Conservation (phyloP, 192 early-diverging fungal species). For the Rhizophagus sp. region DNA sequence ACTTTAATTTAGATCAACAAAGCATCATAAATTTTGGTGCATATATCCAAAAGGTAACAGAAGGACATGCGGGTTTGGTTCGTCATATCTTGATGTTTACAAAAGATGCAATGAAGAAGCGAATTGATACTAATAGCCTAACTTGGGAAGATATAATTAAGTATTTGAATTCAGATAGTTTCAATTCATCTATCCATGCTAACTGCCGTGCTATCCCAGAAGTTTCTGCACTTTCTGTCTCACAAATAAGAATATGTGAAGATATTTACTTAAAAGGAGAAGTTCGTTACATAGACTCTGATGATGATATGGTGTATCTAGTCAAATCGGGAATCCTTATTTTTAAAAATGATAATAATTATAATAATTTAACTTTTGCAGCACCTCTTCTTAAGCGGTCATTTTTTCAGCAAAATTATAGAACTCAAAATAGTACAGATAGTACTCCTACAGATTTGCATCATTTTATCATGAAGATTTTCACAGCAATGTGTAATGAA, state of each 20-base stretch:
- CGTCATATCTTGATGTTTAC: background rate
- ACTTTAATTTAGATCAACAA: background rate
- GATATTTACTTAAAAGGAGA: constrained; percentile 5
- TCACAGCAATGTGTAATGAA: no score
- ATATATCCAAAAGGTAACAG: background rate
- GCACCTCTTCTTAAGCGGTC: no score
- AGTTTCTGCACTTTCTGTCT: background rate
- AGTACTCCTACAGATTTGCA: no score
- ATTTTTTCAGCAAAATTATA: no score
- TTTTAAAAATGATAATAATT: no score
- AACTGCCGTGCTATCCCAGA: background rate
- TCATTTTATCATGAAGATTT: no score
- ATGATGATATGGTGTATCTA: no score
- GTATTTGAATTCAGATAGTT: background rate
- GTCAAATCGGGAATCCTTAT: no score
- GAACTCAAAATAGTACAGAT: no score
- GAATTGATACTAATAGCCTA: background rate
- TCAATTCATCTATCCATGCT: background rate
- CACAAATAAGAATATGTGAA: background rate
- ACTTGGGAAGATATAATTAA: background rate
- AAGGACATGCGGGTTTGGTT: no score
- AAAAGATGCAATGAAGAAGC: background rate
- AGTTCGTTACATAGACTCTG: background rate
- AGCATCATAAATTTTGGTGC: background rate
- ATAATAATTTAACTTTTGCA: no score